phyloP scores from a whole-genome alignment of 345 rosid genomes.

The Turritis glabra region DNA sequence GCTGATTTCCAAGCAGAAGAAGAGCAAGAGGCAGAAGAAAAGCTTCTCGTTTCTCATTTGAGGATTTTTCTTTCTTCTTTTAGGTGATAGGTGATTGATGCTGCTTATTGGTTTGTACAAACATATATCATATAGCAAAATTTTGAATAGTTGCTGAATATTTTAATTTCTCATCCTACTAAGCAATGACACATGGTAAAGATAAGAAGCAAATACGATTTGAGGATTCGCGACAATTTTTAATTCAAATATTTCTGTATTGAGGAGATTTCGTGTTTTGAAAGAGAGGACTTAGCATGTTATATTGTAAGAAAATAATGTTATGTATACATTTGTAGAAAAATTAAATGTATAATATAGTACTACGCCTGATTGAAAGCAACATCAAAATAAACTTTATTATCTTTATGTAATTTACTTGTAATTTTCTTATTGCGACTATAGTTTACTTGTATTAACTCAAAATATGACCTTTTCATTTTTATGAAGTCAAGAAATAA shows the following conservation, averaged over 20 bases:
- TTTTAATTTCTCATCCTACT: background rate
- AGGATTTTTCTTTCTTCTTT: background rate
- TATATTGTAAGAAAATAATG: background rate
- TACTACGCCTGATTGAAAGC: no score
- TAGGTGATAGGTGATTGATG: background rate
- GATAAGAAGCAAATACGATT: background rate
- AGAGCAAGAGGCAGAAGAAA: background rate
- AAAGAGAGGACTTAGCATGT: constrained; percentile 5
- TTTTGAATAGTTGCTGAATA: background rate
- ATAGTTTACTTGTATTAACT: no score
- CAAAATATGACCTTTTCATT: no score
- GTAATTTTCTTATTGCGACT: no score
- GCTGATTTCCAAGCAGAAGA: background rate
- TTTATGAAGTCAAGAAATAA: no score
- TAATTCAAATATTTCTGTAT: background rate
- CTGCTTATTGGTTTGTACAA: background rate
- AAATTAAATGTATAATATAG: no score
- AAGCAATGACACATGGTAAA: background rate
- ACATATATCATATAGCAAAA: background rate
- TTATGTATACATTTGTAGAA: background rate
- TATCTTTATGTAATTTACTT: no score
- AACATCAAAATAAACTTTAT: no score
- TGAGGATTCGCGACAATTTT: background rate
- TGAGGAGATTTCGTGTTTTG: background rate
- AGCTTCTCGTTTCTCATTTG: constrained; percentile 9